Percentiles rank a stretch among this genome's conserved stretches.
These are phyloP conservation scores for Neonothopanus nambi DNA, from an alignment of 1,284 basidiomycete genomes.

Conservation along the genomic window DNA sequence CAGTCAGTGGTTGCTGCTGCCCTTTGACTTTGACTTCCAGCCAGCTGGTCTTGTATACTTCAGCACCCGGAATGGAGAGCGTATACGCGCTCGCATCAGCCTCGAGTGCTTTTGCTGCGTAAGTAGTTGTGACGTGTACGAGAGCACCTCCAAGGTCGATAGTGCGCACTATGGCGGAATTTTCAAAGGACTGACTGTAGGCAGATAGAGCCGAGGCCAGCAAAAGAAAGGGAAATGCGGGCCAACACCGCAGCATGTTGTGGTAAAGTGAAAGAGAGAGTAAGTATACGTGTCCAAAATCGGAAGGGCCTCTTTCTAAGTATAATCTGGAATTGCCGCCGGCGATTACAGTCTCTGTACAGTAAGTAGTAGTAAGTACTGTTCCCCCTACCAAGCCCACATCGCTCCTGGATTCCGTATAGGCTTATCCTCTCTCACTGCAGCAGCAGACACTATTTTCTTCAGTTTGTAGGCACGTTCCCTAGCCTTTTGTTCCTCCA, in stretches of 20 bases:
- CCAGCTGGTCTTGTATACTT: constrained; percentile 73
- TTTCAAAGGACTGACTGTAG: constrained; percentile 65
- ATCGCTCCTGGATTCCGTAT: constrained; percentile 72
- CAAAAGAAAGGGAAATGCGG: constrained; percentile 37
- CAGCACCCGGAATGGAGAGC: constrained; percentile 65
- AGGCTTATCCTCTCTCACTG: constrained; percentile 77
- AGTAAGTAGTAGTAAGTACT: too few species aligned
- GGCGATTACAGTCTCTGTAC: too few species aligned
- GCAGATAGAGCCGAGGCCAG: constrained; percentile 29
- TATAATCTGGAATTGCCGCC: too few species aligned
- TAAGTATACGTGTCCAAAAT: constrained; percentile 16
- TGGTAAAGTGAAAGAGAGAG: constrained; percentile 8
- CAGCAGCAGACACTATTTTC: constrained; percentile 77
- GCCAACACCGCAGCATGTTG: constrained; percentile 44
- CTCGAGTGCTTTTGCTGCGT: constrained; percentile 75
- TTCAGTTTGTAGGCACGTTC: constrained; percentile 69
- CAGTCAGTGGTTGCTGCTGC: constrained; percentile 53
- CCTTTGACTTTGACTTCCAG: constrained; percentile 80
- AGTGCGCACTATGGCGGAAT: constrained; percentile 83
- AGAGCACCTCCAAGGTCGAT: constrained; percentile 87
- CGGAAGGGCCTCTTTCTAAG: too few species aligned
- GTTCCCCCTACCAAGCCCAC: constrained; percentile 93
- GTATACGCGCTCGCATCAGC: constrained; percentile 66
- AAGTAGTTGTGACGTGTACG: constrained; percentile 85
- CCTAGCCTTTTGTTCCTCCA: constrained; percentile 66